These are phyloP conservation scores for Calamus simplicifolius DNA, from an alignment of 176 grass and related monocot genomes.

Conservation along the genomic window DNA sequence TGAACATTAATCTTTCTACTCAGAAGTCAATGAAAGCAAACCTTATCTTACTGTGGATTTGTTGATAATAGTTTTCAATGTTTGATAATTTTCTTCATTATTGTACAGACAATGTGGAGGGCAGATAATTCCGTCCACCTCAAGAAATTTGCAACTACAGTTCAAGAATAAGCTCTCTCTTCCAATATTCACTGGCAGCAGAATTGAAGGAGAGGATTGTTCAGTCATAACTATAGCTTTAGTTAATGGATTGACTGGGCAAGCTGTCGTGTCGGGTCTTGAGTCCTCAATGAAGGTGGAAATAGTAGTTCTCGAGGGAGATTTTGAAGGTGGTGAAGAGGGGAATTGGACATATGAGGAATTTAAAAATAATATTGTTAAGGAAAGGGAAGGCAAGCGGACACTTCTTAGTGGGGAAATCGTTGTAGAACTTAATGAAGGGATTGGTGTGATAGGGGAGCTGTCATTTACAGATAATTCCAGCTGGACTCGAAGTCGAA, in stretches of 20 bases:
- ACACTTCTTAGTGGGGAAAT: conserved; percentile 71
- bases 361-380: conserved; percentile 85
- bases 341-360: conserved; percentile 61
- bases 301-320: conserved; percentile 86
- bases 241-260: conserved; percentile 39
- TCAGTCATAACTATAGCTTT: conserved; percentile 46
- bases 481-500: conserved; percentile 94
- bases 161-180: conserved; percentile 81
- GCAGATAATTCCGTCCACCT: conserved; percentile 33
- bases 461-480: conserved; percentile 93
- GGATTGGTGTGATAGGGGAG: conserved; percentile 54
- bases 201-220: conserved; percentile 74
- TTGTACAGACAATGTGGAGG: conserved; percentile 40
- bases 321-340: conserved; percentile 69
- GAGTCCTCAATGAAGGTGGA: conserved; percentile 62
- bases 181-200: conserved; percentile 88
- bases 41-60: background rate
- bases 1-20: background rate
- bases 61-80: conserved; percentile 8
- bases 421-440: conserved; percentile 43
- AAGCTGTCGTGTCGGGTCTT: conserved; percentile 30
- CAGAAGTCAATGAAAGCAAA: conserved; percentile 3
- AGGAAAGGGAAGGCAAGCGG: conserved; percentile 78
- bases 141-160: conserved; percentile 54
- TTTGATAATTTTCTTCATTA: conserved; percentile 28